Base-by-base conservation (phyloP, 306 rosid species). In the Ormosia semicastrata region DNA sequence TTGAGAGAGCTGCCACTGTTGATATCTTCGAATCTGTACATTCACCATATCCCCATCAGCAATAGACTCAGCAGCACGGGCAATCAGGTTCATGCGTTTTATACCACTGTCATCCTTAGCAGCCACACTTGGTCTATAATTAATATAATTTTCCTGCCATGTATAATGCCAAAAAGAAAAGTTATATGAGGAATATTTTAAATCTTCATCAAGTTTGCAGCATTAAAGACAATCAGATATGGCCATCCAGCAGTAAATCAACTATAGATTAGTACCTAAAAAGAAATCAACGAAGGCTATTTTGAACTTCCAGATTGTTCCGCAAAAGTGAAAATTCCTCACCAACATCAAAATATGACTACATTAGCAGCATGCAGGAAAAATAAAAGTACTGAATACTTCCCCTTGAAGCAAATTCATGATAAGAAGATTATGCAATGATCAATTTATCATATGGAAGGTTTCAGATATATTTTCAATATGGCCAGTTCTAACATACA, bases 1-100 rank as follows among this genome's bases (percentile, higher is more conserved):
- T 89, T 93, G 99, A 83, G 97, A 95, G 78, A 95, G 99, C 85
- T 95, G 98, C 99, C 98, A 95, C 79, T 95, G 99, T 41, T 92
- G 89, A 86, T 95, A 88, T 85, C 96, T 94, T 84, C 97, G 90
- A 86, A 95, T 95, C 83, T 95, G 98, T 58, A 95, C 98, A 62
- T 91, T 92, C 87, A 95, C 86, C 76, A 95, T 89, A 86, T 95
- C 99, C 50, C 94, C 99, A 86, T 89, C 89, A 41, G 93, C 97
- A 85, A 95, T 93, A 79, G 97, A 93, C 86, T 93, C 99, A 49
- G 99, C 94, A 14, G 99, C 96, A 77, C 89, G 88, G 46, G 98
- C 97, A 75, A 95, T 90, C 81, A 87, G 81, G 81, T 84, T 80
- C 99, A 95, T 92, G 24, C 94, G 97, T 83, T 92, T 92, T 64